These are phyloP conservation scores for Lasiosphaeria miniovina DNA, from an alignment of 495 filamentous ascomycete species.

Conservation along the genomic window DNA sequence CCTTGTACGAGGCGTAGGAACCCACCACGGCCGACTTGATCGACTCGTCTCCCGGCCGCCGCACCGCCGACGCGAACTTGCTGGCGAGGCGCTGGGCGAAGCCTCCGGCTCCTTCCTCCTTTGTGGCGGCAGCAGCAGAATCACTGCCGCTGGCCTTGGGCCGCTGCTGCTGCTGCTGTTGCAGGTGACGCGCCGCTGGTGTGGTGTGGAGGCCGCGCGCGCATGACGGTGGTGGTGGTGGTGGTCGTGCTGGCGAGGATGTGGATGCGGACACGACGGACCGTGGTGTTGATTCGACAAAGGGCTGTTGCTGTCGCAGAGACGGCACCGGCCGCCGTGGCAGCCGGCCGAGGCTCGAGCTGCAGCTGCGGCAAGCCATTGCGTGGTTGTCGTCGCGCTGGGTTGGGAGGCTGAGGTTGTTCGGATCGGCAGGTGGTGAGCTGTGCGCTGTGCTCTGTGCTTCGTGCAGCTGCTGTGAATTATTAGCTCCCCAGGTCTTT, in stretches of 20 bases:
- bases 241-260: neutral
- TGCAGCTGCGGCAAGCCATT: conserved; percentile 33
- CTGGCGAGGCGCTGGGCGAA: neutral
- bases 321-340: conserved; percentile 16
- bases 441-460: neutral
- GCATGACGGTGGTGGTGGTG: neutral
- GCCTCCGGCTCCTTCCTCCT: too few species aligned
- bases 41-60: neutral
- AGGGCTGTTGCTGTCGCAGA: conserved; percentile 12
- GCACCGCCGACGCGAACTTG: neutral
- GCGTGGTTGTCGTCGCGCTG: neutral
- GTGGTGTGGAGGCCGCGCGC: too few species aligned
- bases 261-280: neutral
- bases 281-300: neutral
- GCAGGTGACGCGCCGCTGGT: too few species aligned
- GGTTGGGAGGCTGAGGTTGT: neutral
- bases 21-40: conserved; percentile 6
- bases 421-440: neutral
- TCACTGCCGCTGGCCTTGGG: too few species aligned
- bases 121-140: too few species aligned
- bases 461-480: conserved; percentile 1
- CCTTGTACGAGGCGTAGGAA: conserved; percentile 42
- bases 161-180: too few species aligned
- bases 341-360: conserved; percentile 18
- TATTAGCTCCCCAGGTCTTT: neutral